phyloP scores from a whole-genome alignment of 139 green algal species.

The Chlamydomonas applanata region DNA sequence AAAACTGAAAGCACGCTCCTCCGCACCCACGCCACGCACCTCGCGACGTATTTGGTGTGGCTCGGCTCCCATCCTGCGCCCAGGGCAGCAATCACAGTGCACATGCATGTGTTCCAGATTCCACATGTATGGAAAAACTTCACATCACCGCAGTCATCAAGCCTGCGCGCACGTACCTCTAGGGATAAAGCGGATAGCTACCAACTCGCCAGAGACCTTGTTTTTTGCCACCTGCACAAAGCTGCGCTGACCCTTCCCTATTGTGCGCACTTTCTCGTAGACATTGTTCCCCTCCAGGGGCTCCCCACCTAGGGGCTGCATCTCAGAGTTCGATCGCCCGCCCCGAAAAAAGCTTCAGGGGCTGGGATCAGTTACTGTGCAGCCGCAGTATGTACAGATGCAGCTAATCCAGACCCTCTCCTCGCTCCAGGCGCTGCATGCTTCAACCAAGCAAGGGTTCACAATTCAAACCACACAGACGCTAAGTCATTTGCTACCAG shows the following conservation, averaged over 20 bases:
- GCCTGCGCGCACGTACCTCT: neutral
- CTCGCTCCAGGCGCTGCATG: too few relatives aligned
- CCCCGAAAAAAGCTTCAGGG: neutral
- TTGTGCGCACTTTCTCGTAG: conserved; percentile 9
- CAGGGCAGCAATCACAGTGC: neutral
- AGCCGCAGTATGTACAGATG: too few relatives aligned
- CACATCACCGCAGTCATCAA: neutral
- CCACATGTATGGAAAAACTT: too few relatives aligned
- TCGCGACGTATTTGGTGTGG: conserved; percentile 30
- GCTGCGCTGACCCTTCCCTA: conserved; percentile 6
- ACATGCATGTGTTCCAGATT: neutral
- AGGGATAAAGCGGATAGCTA: conserved; percentile 38
- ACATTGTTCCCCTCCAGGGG: conserved; percentile 13
- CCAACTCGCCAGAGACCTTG: conserved; percentile 58
- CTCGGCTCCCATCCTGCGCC: conserved; percentile 30
- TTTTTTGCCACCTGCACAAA: conserved; percentile 21
- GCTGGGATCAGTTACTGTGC: too few relatives aligned
- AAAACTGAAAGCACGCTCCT: neutral
- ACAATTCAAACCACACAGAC: too few relatives aligned
- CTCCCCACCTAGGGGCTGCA: neutral
- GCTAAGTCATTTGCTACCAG: too few relatives aligned
- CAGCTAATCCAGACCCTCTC: too few relatives aligned
- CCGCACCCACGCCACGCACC: conserved; percentile 7
- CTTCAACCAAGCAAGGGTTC: too few relatives aligned
- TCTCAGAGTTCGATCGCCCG: neutral